Conservation (phyloP, 345 rosid genomes). For the Xanthoceras sorbifolium region DNA sequence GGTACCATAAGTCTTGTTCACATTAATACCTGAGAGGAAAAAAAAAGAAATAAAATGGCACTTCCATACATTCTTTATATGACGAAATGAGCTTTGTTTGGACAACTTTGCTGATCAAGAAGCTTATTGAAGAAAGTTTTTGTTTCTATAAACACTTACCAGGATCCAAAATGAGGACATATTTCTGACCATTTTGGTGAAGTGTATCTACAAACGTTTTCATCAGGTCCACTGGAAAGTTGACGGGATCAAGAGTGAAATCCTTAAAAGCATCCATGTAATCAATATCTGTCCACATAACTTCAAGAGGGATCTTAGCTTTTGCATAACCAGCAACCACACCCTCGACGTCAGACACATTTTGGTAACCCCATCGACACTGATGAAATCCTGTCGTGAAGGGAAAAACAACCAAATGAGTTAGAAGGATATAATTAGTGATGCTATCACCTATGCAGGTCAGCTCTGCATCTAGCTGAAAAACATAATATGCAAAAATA, state of each 20-base stretch:
- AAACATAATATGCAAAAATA: too few species aligned
- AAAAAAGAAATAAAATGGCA: background rate
- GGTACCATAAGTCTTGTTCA: conserved; percentile 41
- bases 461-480: too few species aligned
- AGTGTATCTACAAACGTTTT: conserved; percentile 29
- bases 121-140: background rate
- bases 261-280: conserved; percentile 53
- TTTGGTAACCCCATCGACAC: conserved; percentile 46
- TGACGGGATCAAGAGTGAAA: conserved; percentile 50
- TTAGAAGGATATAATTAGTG: background rate
- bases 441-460: too few species aligned
- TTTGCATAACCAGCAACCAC: conserved; percentile 49
- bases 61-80: background rate
- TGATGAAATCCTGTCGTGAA: conserved; percentile 44
- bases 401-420: background rate
- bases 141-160: conserved; percentile 27
- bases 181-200: conserved; percentile 50
- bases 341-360: conserved; percentile 38
- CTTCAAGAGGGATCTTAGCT: conserved; percentile 30
- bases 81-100: background rate
- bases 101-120: too few species aligned
- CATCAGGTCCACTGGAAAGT: conserved; percentile 39
- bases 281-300: conserved; percentile 49
- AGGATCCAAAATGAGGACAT: conserved; percentile 48
- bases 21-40: conserved; percentile 44